These are phyloP conservation scores for Xylaria digitata DNA, from an alignment of 2,329 filamentous ascomycete species.

Conservation along the genomic window DNA sequence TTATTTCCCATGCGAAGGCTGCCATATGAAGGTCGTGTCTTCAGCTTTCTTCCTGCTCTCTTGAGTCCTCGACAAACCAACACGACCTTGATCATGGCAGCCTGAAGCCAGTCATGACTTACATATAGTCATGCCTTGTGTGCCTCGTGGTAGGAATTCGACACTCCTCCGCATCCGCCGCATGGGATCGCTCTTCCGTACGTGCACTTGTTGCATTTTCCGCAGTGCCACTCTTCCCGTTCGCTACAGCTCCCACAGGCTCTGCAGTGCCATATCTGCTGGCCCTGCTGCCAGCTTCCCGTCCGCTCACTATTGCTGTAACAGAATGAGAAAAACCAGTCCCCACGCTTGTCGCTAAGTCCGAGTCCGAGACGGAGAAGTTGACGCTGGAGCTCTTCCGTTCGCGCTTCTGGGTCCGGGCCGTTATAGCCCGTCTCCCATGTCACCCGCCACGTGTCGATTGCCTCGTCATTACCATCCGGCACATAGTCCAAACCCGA, in stretches of 20 bases:
- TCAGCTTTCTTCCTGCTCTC: slow-evolving; percentile 11
- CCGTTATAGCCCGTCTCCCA: slow-evolving; percentile 36
- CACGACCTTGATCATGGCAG: not conserved
- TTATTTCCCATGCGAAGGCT: slow-evolving; percentile 1
- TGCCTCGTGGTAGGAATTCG: slow-evolving; percentile 32
- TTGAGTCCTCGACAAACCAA: not conserved
- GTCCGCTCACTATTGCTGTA: slow-evolving; percentile 30
- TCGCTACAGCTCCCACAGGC: slow-evolving; percentile 33
- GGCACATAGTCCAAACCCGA: slow-evolving; percentile 36
- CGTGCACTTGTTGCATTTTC: slow-evolving; percentile 37
- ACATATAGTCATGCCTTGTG: slow-evolving; percentile 22
- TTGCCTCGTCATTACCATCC: slow-evolving; percentile 35
- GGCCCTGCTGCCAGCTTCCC: slow-evolving; percentile 39
- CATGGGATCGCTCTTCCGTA: slow-evolving; percentile 33
- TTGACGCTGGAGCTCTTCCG: slow-evolving; percentile 36
- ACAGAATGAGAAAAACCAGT: slow-evolving; percentile 41
- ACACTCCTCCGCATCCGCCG: slow-evolving; percentile 36
- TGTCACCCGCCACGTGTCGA: slow-evolving; percentile 38
- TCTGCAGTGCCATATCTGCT: slow-evolving; percentile 38
- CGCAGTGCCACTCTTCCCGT: slow-evolving; percentile 37
- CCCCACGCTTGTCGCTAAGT: slow-evolving; percentile 17
- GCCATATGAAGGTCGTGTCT: slow-evolving; percentile 1
- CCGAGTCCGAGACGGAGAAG: slow-evolving; percentile 37
- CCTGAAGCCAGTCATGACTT: slow-evolving; percentile 14
- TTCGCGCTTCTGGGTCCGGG: slow-evolving; percentile 34